A percentile compares a stretch with the other conserved stretches of the same genome.
phyloP scores from a whole-genome alignment of 2,329 filamentous ascomycete species.

The Exophiala bonariae region DNA sequence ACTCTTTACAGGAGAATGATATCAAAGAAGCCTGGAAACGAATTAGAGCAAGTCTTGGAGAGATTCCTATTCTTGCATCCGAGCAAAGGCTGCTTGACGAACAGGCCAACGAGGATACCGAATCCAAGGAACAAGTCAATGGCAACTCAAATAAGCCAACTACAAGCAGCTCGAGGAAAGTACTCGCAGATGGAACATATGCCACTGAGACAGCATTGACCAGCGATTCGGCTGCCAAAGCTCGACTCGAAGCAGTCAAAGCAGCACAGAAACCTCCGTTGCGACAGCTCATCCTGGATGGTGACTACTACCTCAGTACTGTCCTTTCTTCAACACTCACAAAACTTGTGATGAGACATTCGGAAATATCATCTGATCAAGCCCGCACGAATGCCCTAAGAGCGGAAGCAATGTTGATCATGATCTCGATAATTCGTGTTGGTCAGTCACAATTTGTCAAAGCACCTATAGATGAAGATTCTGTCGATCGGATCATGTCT shows the following conservation, averaged over 20 bases:
- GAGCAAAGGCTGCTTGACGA: constrained; percentile 91
- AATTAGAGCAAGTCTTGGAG: constrained; percentile 88
- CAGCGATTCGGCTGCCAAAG: constrained; percentile 83
- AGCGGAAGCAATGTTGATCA: constrained; percentile 98
- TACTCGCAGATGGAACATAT: constrained; percentile 94
- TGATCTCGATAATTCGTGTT: constrained; percentile 98
- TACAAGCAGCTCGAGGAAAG: constrained; percentile 71
- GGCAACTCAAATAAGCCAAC: constrained; percentile 73
- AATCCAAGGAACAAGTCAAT: constrained; percentile 69
- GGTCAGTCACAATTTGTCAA: constrained; percentile 99
- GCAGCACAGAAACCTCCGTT: constrained; percentile 94
- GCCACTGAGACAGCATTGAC: constrained; percentile 95
- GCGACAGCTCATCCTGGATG: constrained; percentile 90
- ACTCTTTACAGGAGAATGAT: constrained; percentile 88
- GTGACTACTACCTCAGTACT: constrained; percentile 93
- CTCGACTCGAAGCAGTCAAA: constrained; percentile 93
- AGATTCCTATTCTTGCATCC: constrained; percentile 94
- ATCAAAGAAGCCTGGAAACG: constrained; percentile 96
- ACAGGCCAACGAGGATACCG: constrained; percentile 67
- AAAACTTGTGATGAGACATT: constrained; percentile 96
- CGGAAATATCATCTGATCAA: constrained; percentile 82
- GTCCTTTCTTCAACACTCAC: constrained; percentile 95
- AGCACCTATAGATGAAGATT: constrained; percentile 95
- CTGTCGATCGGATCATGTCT: constrained; percentile 97
- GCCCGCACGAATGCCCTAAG: constrained; percentile 90